A percentile compares a stretch with the other conserved stretches of the same genome.
Evolutionary conservation across 169 alveolate genomes (phyloP).

Genomic region (Besnoitia besnoiti): DNA sequence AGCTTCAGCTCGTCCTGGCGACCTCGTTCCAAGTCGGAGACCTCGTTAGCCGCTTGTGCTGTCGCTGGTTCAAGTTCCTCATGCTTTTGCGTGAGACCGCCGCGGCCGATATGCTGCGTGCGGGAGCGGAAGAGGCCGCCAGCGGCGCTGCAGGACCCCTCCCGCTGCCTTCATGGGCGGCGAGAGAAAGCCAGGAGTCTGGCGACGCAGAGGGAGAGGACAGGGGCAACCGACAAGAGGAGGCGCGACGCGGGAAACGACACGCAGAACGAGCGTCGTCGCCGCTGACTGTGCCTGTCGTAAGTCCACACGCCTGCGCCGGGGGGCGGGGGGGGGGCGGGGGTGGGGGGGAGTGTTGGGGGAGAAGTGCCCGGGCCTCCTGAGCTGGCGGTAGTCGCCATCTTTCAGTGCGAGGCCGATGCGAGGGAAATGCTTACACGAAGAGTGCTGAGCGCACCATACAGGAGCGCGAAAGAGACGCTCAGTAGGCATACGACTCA

Average conservation of each 20-base stretch:
- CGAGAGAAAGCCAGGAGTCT: not conserved
- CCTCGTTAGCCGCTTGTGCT: not conserved
- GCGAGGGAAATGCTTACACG: no score
- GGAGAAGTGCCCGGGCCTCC: no score
- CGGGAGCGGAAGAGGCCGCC: not conserved
- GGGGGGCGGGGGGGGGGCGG: no score
- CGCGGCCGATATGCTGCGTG: not conserved
- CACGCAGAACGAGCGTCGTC: not conserved
- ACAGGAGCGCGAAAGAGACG: no score
- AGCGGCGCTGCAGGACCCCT: not conserved
- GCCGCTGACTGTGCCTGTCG: not conserved
- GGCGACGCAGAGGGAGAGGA: not conserved
- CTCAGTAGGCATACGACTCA: no score
- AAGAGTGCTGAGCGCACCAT: no score
- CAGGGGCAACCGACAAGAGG: not conserved
- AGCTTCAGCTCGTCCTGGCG: not conserved
- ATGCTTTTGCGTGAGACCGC: not conserved
- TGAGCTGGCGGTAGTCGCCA: no score
- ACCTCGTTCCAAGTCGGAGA: conserved; percentile 12
- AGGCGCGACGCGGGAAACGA: not conserved
- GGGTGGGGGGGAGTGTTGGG: no score
- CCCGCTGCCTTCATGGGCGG: not conserved
- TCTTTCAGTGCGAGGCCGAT: no score
- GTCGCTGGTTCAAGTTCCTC: not conserved
- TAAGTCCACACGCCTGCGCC: no score